phyloP scores from a whole-genome alignment of 2,329 filamentous ascomycete species.

The Tolypocladium sp. region DNA sequence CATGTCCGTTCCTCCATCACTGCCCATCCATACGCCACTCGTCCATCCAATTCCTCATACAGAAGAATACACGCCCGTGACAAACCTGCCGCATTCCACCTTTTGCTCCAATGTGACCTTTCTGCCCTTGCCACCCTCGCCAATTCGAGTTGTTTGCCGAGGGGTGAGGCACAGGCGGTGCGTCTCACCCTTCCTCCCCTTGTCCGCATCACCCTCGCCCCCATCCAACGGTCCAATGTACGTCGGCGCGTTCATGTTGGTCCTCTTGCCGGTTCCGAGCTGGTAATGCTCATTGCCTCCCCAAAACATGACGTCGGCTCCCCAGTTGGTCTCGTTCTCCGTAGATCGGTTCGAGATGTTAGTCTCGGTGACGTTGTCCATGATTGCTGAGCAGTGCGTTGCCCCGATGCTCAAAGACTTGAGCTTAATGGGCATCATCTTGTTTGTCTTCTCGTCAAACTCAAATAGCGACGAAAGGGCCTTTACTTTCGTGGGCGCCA shows the following conservation, averaged over 20 bases:
- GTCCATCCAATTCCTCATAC: slow-evolving; percentile 21
- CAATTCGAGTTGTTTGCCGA: slow-evolving; percentile 57
- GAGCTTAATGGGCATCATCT: slow-evolving; percentile 68
- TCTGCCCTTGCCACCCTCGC: slow-evolving; percentile 49
- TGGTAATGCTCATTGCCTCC: slow-evolving; percentile 93
- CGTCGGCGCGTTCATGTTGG: slow-evolving; percentile 63
- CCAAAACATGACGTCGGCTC: slow-evolving; percentile 85
- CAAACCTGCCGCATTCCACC: slow-evolving; percentile 75
- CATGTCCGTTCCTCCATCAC: background rate
- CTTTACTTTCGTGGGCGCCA: slow-evolving; percentile 71
- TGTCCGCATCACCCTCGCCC: slow-evolving; percentile 46
- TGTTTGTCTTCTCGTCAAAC: slow-evolving; percentile 66
- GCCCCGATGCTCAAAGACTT: slow-evolving; percentile 64
- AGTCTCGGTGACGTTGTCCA: slow-evolving; percentile 71
- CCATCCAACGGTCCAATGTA: slow-evolving; percentile 73
- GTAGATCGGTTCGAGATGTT: slow-evolving; percentile 39
- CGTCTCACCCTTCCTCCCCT: slow-evolving; percentile 51
- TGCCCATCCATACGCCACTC: background rate
- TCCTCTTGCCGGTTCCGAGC: slow-evolving; percentile 82
- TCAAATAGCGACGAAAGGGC: slow-evolving; percentile 75
- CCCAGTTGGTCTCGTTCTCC: slow-evolving; percentile 74
- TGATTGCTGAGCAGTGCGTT: slow-evolving; percentile 72
- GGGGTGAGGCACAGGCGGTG: slow-evolving; percentile 78
- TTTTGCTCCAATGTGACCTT: slow-evolving; percentile 74
- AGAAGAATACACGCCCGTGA: slow-evolving; percentile 75